A percentile compares a stretch with the other conserved stretches of the same genome.
These are phyloP conservation scores for Diplodia seriata DNA, from an alignment of 2,329 filamentous ascomycete genomes.

Conservation along the genomic window DNA sequence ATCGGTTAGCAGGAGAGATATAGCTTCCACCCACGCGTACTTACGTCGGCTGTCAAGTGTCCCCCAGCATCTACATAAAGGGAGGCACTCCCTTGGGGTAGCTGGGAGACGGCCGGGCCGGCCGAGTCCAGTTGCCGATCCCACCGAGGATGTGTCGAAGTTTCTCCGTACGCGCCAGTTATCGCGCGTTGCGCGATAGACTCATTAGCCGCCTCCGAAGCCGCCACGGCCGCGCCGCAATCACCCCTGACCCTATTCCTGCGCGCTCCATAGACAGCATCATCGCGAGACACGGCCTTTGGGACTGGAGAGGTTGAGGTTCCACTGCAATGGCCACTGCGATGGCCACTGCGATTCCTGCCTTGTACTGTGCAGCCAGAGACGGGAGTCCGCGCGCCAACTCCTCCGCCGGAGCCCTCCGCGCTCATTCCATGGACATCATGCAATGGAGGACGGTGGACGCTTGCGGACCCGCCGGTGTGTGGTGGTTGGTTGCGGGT, in stretches of 20 bases:
- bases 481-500: not conserved
- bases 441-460: not conserved
- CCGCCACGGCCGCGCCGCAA: not conserved
- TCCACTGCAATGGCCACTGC: not conserved
- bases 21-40: conserved; percentile 16
- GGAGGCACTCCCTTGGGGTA: conserved; percentile 40
- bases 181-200: not conserved
- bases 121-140: not conserved
- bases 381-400: not conserved
- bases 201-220: not conserved
- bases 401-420: not conserved
- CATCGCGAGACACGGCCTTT: not conserved
- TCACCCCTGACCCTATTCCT: conserved; percentile 1
- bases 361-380: not conserved
- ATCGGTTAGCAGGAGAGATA: conserved; percentile 16
- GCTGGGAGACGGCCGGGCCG: conserved; percentile 39
- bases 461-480: not conserved
- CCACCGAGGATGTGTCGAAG: not conserved
- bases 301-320: not conserved
- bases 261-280: not conserved
- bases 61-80: conserved; percentile 12
- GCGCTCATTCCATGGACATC: not conserved
- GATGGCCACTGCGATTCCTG: not conserved
- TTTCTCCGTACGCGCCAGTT: not conserved
- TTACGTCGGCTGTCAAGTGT: conserved; percentile 30